Percentiles rank a stretch among this genome's conserved stretches.
Evolutionary conservation across 106 monocot genomes (phyloP).

Genomic region (Phalaenopsis equestris): DNA sequence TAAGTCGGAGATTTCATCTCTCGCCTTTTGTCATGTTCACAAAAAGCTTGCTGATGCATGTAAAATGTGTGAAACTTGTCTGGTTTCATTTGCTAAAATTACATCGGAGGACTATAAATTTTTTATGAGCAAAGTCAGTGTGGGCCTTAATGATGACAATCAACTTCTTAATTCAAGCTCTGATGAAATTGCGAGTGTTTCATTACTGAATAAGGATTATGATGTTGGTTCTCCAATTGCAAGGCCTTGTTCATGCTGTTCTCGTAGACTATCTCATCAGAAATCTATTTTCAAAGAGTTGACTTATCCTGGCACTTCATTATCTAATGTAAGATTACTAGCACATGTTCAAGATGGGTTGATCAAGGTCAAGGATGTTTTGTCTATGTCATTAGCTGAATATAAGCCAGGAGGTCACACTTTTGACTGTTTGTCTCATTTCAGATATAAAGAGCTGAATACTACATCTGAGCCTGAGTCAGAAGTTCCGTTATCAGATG

Average conservation of each 20-base stretch:
- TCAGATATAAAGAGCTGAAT: conserved; percentile 33
- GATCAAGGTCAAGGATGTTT: conserved; percentile 6
- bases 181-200: conserved; percentile 16
- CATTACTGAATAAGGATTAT: conserved; percentile 25
- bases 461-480: conserved; percentile 39
- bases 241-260: conserved; percentile 49
- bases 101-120: conserved; percentile 22
- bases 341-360: conserved; percentile 1
- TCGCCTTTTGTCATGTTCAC: conserved; percentile 47
- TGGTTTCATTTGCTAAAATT: conserved; percentile 39
- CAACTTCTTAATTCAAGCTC: not conserved
- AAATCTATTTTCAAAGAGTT: conserved; percentile 15
- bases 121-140: conserved; percentile 27
- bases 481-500: conserved; percentile 27
- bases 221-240: not conserved
- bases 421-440: conserved; percentile 11
- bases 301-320: conserved; percentile 10
- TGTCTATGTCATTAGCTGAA: not conserved
- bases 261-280: conserved; percentile 16
- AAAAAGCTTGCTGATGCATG: conserved; percentile 43
- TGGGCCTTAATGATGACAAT: conserved; percentile 1
- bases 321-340: conserved; percentile 1
- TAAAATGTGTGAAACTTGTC: conserved; percentile 55
- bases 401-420: conserved; percentile 5
- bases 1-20: conserved; percentile 66